phyloP scores from a whole-genome alignment of 495 filamentous ascomycete genomes.

The Letharia lupina region DNA sequence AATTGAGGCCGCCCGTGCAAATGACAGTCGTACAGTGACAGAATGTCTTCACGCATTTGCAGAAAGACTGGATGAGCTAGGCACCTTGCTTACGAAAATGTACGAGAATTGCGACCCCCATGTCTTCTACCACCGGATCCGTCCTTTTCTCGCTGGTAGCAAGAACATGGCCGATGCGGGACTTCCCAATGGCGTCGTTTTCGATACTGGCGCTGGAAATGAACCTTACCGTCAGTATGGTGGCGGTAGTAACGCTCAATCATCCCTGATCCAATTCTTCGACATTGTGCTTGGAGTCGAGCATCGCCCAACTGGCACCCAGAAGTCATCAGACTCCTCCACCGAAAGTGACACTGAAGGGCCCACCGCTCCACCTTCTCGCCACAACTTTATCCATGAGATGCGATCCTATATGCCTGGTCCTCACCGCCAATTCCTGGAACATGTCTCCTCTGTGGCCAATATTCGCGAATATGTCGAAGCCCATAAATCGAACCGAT shows the following conservation, averaged over 20 bases:
- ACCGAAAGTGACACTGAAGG: conserved; percentile 44
- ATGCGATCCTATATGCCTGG: conserved; percentile 98
- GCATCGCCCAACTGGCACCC: conserved; percentile 75
- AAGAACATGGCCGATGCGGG: conserved; percentile 96
- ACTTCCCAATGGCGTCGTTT: conserved; percentile 75
- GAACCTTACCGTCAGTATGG: conserved; percentile 68
- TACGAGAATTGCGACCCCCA: conserved; percentile 88
- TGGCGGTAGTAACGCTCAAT: conserved; percentile 93
- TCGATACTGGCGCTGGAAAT: conserved; percentile 63
- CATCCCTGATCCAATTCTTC: conserved; percentile 89
- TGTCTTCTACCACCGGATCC: conserved; percentile 87
- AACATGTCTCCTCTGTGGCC: conserved; percentile 67
- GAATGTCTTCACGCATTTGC: conserved; percentile 68
- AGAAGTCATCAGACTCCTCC: conserved; percentile 25
- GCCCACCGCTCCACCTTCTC: conserved; percentile 45
- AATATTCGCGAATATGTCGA: conserved; percentile 87
- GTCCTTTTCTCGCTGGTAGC: conserved; percentile 88
- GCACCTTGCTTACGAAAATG: conserved; percentile 66
- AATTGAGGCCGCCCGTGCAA: conserved; percentile 67
- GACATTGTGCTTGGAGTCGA: conserved; percentile 87
- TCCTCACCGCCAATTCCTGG: conserved; percentile 78
- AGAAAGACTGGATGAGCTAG: conserved; percentile 79
- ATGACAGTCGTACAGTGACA: conserved; percentile 62
- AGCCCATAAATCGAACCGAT: conserved; percentile 47
- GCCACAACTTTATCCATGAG: conserved; percentile 87